Evolutionary conservation across 805 yeast genomes (phyloP).

Genomic region (Huiozyma sinensis): DNA sequence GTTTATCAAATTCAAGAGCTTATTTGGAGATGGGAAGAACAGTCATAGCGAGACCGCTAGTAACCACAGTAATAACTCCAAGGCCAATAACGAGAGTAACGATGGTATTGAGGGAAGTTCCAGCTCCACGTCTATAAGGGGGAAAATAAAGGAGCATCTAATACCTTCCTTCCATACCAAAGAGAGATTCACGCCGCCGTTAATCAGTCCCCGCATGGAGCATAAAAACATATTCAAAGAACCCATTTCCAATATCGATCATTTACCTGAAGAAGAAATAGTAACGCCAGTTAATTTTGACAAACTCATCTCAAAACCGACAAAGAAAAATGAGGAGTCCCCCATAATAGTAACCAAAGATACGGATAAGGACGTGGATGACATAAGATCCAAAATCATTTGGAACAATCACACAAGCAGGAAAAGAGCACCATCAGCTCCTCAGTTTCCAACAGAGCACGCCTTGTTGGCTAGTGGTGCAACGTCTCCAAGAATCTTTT

Average conservation of each 20-base stretch:
- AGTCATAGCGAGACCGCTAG: too few relatives aligned
- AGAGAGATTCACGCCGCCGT: neutral
- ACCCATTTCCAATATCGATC: neutral
- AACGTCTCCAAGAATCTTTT: neutral
- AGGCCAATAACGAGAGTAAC: neutral
- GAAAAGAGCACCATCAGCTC: slow-evolving; percentile 4
- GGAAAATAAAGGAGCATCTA: slow-evolving; percentile 1
- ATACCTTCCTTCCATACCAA: slow-evolving; percentile 1
- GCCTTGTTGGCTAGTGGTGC: neutral
- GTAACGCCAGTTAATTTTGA: slow-evolving; percentile 1
- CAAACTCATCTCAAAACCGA: neutral
- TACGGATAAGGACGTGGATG: too few relatives aligned
- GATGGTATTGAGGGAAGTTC: neutral
- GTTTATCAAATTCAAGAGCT: too few relatives aligned
- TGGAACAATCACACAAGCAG: neutral
- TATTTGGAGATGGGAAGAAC: too few relatives aligned
- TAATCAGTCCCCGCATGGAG: neutral
- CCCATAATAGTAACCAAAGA: neutral
- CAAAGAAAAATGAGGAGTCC: neutral
- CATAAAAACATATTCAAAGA: neutral
- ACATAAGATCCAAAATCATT: neutral
- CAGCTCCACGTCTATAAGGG: neutral
- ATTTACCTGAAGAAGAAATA: slow-evolving; percentile 2
- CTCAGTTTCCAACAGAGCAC: neutral
- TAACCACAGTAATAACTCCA: too few relatives aligned